Base-by-base conservation (phyloP, 2,329 filamentous ascomycete genomes). In the Colletotrichum agaves region DNA sequence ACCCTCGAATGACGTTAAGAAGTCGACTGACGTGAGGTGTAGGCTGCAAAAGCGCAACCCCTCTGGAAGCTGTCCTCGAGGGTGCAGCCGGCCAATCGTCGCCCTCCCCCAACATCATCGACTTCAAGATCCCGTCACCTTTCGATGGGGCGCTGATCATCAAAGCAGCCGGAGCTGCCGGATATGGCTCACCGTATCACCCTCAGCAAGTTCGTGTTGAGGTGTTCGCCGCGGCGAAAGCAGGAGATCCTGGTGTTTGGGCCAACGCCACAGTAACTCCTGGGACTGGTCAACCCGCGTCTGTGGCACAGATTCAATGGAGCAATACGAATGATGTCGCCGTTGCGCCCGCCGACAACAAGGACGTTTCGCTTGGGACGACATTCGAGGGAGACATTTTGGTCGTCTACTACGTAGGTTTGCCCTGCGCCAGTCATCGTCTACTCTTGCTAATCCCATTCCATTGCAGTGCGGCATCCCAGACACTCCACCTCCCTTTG, bases 341-440 rank as follows among this genome's bases (percentile, higher is more conserved):
- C 1, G 12, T 65, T 17, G 5, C 8, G 33, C 37, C 47, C 8
- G 10, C 3, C 5, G 7, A 52, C 11, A 13, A 53, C 0, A n/a
- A 49, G 39, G 23, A 15, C 11, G 41, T 65, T 1, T 65, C 63
- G 5, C 8, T 61, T 5, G 39, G 41, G 58, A 56, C 49, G 5
- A 41, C 19, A 1, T 35, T 50, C 4, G 12, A 66, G 4, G 63
- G 58, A n/a, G 63, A 49, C 12, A 66, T n/a, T 13, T 27, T 66
- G 49, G 6, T 17, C 3, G 63, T 66, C 15, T 35, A 17, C 49
- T 66, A 66, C 17, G 63, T 66, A 15, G 62, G 63, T 47, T 23
- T 0, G 0, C 5, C 7, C 13, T 12, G 13, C 35, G 10, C 35
- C 3, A 37, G 2, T 37, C 11, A 37, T 37, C 11, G 35, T 37